phyloP scores from a whole-genome alignment of 169 alveolate species.

The Cardiosporidium cionae region DNA sequence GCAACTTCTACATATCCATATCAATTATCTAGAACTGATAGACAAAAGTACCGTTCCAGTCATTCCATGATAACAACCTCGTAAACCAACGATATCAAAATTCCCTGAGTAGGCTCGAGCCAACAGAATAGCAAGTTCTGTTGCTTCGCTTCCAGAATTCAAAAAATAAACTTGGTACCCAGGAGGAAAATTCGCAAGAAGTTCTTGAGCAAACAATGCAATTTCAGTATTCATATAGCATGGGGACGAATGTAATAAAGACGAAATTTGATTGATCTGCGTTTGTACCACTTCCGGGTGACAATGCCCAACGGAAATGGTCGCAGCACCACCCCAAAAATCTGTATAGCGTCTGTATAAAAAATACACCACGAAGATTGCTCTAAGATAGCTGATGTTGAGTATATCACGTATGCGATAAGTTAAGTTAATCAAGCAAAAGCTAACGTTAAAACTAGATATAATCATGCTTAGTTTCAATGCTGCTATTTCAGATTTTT shows the following conservation, averaged over 20 bases:
- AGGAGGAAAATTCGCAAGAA: background rate
- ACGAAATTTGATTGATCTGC: background rate
- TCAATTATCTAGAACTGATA: too few relatives aligned
- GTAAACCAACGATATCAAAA: background rate
- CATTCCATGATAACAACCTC: background rate
- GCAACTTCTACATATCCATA: too few relatives aligned
- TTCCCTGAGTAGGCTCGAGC: slow-evolving; percentile 31
- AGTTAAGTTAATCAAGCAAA: background rate
- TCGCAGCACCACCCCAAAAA: background rate
- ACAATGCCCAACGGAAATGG: background rate
- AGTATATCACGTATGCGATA: too few relatives aligned
- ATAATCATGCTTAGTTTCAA: background rate
- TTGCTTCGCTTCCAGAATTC: slow-evolving; percentile 47
- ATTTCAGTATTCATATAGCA: background rate
- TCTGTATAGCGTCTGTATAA: background rate
- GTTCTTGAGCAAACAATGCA: background rate
- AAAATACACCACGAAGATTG: too few relatives aligned
- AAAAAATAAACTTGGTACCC: slow-evolving; percentile 6
- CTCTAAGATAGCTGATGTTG: too few relatives aligned
- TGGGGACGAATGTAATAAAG: background rate
- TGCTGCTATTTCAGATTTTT: background rate
- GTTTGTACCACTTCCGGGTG: background rate
- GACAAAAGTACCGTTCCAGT: background rate
- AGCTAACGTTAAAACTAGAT: background rate
- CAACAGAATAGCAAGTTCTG: slow-evolving; percentile 30